Conservation (phyloP, 306 rosid genomes). For the Pterocarpus santalinus region DNA sequence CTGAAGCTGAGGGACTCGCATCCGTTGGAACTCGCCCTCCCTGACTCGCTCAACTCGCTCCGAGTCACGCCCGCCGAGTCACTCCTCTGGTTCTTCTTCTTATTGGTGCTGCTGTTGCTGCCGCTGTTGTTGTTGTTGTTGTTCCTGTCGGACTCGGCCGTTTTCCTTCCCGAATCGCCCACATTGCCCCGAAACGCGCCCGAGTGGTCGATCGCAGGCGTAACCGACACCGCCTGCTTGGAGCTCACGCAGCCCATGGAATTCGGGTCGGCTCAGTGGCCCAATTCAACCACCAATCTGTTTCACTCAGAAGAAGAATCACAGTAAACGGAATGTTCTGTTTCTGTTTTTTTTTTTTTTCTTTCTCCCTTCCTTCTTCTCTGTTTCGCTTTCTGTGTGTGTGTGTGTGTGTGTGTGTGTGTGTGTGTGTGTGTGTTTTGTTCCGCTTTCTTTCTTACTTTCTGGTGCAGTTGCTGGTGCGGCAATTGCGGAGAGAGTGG, state of each 20-base stretch:
- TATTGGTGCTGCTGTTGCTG: background rate
- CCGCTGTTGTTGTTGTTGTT: background rate
- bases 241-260: constrained; percentile 90
- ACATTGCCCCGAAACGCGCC: constrained; percentile 62
- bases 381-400: too few relatives aligned
- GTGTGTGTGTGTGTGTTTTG: too few relatives aligned
- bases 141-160: background rate
- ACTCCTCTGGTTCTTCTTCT: constrained; percentile 29
- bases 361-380: background rate
- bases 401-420: too few relatives aligned
- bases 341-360: background rate
- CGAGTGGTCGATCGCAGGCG: constrained; percentile 86
- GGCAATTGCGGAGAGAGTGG: constrained; percentile 35
- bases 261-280: background rate
- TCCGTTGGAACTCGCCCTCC: constrained; percentile 72
- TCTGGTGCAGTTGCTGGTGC: background rate
- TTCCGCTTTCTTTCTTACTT: background rate
- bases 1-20: constrained; percentile 81
- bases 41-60: constrained; percentile 78
- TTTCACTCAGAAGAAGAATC: background rate
- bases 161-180: constrained; percentile 47
- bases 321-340: background rate
- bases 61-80: constrained; percentile 61
- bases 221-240: constrained; percentile 89
- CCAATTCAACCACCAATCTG: background rate